Percentiles rank a stretch among this genome's conserved stretches.
Evolutionary conservation across 805 yeast genomes (phyloP).

Genomic region (Clavispora santaluciae): DNA sequence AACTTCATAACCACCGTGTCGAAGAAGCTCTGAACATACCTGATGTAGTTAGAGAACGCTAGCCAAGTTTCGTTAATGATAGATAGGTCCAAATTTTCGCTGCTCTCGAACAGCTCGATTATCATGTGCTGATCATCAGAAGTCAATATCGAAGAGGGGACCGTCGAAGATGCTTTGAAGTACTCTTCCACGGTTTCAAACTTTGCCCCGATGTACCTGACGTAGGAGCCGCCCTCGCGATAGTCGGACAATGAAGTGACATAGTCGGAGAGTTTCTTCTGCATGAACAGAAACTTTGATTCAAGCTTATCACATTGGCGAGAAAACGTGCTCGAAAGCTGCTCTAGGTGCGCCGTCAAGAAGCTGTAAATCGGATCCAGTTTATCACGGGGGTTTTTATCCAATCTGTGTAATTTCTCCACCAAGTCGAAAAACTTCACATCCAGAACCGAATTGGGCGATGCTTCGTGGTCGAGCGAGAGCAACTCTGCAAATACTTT

Average conservation of each 20-base stretch:
- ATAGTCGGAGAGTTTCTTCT: slow-evolving; percentile 32
- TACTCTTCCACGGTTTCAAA: slow-evolving; percentile 33
- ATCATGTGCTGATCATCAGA: slow-evolving; percentile 25
- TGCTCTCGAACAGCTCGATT: slow-evolving; percentile 30
- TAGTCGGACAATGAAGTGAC: slow-evolving; percentile 27
- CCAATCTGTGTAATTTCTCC: slow-evolving; percentile 34
- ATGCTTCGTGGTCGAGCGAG: slow-evolving; percentile 33
- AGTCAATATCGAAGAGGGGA: slow-evolving; percentile 18
- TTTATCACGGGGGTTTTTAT: slow-evolving; percentile 9
- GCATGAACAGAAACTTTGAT: slow-evolving; percentile 33
- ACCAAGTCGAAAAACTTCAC: slow-evolving; percentile 35
- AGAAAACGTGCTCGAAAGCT: slow-evolving; percentile 28
- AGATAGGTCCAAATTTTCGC: slow-evolving; percentile 38
- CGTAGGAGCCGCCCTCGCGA: slow-evolving; percentile 32
- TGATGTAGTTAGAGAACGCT: slow-evolving; percentile 32
- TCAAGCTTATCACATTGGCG: slow-evolving; percentile 34
- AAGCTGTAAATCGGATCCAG: slow-evolving; percentile 30
- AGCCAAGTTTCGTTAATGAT: slow-evolving; percentile 42
- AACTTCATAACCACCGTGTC: slow-evolving; percentile 27
- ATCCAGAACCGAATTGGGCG: slow-evolving; percentile 13
- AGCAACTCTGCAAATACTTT: slow-evolving; percentile 33
- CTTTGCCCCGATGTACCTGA: slow-evolving; percentile 35
- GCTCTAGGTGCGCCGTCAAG: slow-evolving; percentile 27
- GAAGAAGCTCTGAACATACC: slow-evolving; percentile 29
- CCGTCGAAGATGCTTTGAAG: slow-evolving; percentile 25